Evolutionary conservation across 345 rosid species (phyloP).

Genomic region (Cardamine occulta): DNA sequence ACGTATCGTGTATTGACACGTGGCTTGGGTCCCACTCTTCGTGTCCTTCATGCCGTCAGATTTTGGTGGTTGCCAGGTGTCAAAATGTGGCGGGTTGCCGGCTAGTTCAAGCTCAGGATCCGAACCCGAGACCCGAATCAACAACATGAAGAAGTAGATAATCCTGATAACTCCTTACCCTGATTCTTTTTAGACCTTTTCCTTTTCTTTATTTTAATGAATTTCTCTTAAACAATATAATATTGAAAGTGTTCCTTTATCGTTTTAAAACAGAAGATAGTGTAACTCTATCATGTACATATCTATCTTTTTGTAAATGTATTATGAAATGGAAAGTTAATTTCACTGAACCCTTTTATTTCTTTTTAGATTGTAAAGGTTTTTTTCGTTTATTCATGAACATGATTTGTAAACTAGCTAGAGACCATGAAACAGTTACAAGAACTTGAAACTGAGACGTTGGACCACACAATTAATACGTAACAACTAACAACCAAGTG

Average conservation of each 20-base stretch:
- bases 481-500: not conserved
- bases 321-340: constrained; percentile 13
- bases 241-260: constrained; percentile 12
- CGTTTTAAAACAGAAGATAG: constrained; percentile 34
- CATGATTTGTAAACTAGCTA: no score
- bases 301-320: constrained; percentile 36
- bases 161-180: constrained; percentile 51
- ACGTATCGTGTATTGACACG: constrained; percentile 81
- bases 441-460: constrained; percentile 32
- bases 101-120: constrained; percentile 47
- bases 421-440: constrained; percentile 13
- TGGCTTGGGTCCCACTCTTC: constrained; percentile 96
- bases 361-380: not conserved
- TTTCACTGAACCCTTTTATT: not conserved
- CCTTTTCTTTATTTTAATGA: not conserved
- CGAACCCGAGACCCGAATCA: constrained; percentile 45
- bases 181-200: constrained; percentile 32
- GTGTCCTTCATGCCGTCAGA: constrained; percentile 93
- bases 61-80: constrained; percentile 63
- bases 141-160: constrained; percentile 51
- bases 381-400: no score
- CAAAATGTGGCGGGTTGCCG: constrained; percentile 77
- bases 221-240: not conserved
- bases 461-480: constrained; percentile 24
- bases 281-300: constrained; percentile 30